Conservation (phyloP, 2,329 filamentous ascomycete species). For the Calonectria leucothoes region DNA sequence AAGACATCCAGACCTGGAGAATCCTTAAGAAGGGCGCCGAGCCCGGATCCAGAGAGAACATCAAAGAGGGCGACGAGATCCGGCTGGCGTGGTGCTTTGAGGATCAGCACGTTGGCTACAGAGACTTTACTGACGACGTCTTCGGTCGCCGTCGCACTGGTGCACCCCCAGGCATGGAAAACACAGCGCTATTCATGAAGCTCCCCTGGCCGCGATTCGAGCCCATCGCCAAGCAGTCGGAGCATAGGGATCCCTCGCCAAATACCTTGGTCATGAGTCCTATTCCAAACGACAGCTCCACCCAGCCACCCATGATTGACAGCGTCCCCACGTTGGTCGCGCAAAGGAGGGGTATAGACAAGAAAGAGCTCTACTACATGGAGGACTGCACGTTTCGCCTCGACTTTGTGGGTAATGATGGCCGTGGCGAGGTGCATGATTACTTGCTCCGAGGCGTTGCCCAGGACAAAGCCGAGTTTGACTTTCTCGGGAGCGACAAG, state of each 20-base stretch:
- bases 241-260: not conserved
- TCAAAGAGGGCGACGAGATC: not conserved
- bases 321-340: not conserved
- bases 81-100: slow-evolving; percentile 3
- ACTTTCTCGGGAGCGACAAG: not conserved
- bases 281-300: not conserved
- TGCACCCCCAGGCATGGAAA: not conserved
- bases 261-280: not conserved
- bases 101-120: slow-evolving; percentile 6
- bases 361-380: not conserved
- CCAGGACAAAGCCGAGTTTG: not conserved
- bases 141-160: slow-evolving; percentile 2
- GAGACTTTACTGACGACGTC: slow-evolving; percentile 6
- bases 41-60: not conserved
- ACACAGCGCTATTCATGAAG: not conserved
- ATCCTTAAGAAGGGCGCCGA: not conserved
- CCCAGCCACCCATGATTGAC: not conserved
- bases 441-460: not conserved
- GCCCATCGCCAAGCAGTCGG: not conserved
- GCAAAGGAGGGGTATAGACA: not conserved
- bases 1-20: slow-evolving; percentile 10
- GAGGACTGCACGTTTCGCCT: slow-evolving; percentile 9
- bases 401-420: not conserved
- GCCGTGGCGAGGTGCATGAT: slow-evolving; percentile 5
- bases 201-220: slow-evolving; percentile 19